Evolutionary conservation across 1,139 yeast genomes (phyloP), one percentile per base, ranked within the genome.

Genomic region (Blastobotrys serpentis): DNA sequence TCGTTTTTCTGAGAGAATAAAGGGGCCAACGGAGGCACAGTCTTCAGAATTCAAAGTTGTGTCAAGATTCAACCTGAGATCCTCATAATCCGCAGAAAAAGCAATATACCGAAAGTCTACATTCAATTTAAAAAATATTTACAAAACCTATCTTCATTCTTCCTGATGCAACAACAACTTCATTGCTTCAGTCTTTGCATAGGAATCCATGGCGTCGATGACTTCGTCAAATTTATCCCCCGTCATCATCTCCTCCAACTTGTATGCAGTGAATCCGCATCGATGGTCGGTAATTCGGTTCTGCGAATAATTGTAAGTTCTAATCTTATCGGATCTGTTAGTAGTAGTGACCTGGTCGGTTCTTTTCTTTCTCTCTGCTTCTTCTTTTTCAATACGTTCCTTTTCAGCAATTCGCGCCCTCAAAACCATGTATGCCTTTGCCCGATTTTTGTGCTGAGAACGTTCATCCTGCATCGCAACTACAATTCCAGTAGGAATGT

Each of bases 391-490:
- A 17, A 75, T 77, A 46, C 89, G 73, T 60, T 88, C 96, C 53
- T 72, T 71, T 53, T 90, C 96, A 0, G 96, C 97, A 48, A 92
- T 67, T 51, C 95, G 74, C 1, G 96, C 86, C 49, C 95, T 72
- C 54, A 92, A 71, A 47, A 92, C 80, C 42, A 86, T 77, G 63
- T 87, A 84, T 1, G 98, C 98, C 61, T 86, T 88, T n/a, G 96
- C 97, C 65, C 88, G 89, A 67, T 94, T 94, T 59, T 84, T 79
- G 49, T 94, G 97, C 68, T 92, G 99, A 0, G 97, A 89, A 54
- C 99, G 72, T 62, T 89, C 96, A 63, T 92, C 97, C 65, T 94
- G 98, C 74, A 92, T 95, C 48, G 82, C 76, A 2, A 92, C 96
- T 11, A 81, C 83, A 40, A 88, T 81, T 2, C 98, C 97, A 0